Evolutionary conservation across 495 filamentous ascomycete genomes (phyloP), one percentile per base, ranked within the genome.

Genomic region (Penicillium cataractarum): DNA sequence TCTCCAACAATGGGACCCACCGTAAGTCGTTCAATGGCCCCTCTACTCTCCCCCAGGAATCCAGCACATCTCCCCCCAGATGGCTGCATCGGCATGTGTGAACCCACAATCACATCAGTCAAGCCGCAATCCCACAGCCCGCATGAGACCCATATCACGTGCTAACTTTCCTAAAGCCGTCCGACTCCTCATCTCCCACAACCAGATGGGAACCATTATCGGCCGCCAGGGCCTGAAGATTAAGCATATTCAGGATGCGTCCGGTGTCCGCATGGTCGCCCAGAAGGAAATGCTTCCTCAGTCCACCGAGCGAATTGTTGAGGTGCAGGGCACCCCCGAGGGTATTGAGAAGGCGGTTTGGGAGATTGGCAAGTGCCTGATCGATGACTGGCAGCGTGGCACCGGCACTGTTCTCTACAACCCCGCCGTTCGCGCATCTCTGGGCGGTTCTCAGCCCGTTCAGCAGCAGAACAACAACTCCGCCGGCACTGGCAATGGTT

Each of bases 271-370:
- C 66, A 98, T 99, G 95, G 93, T 98, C 33, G 95, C 95, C 52
- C 93, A 97, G 75, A 99, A 99, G 80, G 95, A 99, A 71, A 98
- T 99, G 95, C 88, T 98, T 33, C 95, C 95, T 27, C 95, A 98
- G 75, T 99, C 95, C 13, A 99, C 95, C n/a, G 95, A 99, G 79
- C 90, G 95, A 50, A 91, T 99, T 66, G 96, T 99, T 57, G 96
- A 98, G 73, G 90, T 99, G 54, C 90, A 94, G 74, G 95, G 95
- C 68, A 92, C 88, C 7, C 91, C 95, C 31, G 92, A 95, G 35
- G 93, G 95, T 49, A 93, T 99, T 68, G 91, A 97, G 74, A 91
- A 92, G 77, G 96, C 95, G 56, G 82, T 95, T 44, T 98, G 95
- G 96, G 95, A 99, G 73, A 99, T 99, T 65, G 94, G 92, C 78